A percentile compares a stretch with the other conserved stretches of the same genome.
phyloP scores from a whole-genome alignment of 2,329 filamentous ascomycete genomes.

The Penicillium sp. region DNA sequence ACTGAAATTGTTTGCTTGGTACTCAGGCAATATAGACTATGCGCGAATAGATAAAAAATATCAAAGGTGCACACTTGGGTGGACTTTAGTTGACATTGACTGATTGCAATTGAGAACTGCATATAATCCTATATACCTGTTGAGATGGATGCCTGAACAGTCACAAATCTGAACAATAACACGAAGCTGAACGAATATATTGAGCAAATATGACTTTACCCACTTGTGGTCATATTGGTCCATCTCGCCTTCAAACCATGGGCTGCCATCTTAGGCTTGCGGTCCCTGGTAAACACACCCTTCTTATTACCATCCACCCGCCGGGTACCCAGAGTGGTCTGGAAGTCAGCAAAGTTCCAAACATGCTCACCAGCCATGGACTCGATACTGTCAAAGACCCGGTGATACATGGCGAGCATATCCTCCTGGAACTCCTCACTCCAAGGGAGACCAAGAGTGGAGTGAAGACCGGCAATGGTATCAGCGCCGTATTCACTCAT shows the following conservation, averaged over 20 bases:
- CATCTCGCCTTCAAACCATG: neutral
- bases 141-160: neutral
- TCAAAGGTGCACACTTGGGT: neutral
- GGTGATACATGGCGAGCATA: conserved; percentile 31
- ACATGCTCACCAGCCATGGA: conserved; percentile 29
- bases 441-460: conserved; percentile 27
- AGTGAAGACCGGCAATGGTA: conserved; percentile 30
- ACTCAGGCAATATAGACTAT: neutral
- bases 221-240: neutral
- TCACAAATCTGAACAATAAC: neutral
- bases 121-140: neutral
- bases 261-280: conserved; percentile 4
- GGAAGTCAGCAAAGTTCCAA: conserved; percentile 13
- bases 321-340: neutral
- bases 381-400: conserved; percentile 31
- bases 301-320: conserved; percentile 7
- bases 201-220: neutral
- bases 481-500: conserved; percentile 35
- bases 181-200: neutral
- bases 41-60: neutral
- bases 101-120: neutral
- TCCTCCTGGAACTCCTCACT: conserved; percentile 31
- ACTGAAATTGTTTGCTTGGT: neutral
- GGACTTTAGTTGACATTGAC: no score
- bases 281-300: conserved; percentile 4